Evolutionary conservation across 768 basidiomycete species (phyloP), one percentile per base, ranked within the genome.

Genomic region (Multifurca ochricompacta): DNA sequence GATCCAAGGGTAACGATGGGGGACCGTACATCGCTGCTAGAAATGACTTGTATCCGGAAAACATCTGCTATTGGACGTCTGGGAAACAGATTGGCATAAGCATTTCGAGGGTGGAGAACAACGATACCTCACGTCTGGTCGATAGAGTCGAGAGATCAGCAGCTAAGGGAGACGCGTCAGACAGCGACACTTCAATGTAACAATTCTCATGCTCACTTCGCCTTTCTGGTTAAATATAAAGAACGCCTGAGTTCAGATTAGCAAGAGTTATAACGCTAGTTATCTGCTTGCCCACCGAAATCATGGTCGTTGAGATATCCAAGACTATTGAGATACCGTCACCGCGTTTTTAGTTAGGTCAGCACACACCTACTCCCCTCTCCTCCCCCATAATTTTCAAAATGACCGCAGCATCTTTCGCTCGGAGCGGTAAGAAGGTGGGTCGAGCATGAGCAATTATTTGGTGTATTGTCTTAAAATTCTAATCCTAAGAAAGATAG

Each of bases 161-260:
- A 98, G 90, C 91, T 94, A 58, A 4, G 27, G 19, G 23, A 32
- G 53, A 64, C 34, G 51, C 30, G 35, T 45, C 51, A 51, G 53
- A 19, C 51, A 30, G 35, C 28, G 23, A 9, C 39, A 27, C 30
- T 7, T 0, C 13, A 21, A 3, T 4, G 44, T 19, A 31, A 21
- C 10, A 19, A 28, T 8, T n/a, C 5, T 6, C 14, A 28, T 19
- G 28, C 35, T 39, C n/a, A 93, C 95, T 81, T 98, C 96, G 70
- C 96, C 96, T 71, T 98, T 97, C 71, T 94, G 92, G 67, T 97
- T 99, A 78, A 97, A 96, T 54, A 97, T 91, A 71, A 98, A 97
- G 81, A 97, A 97, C 44, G 90, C 94, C 94, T 97, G 30, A 42
- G 35, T 8, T 55, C 32, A n/a, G 6, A 11, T 52, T 19, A 49